These are phyloP conservation scores for Pleodorina starrii DNA, from an alignment of 139 green algal species.

Conservation along the genomic window DNA sequence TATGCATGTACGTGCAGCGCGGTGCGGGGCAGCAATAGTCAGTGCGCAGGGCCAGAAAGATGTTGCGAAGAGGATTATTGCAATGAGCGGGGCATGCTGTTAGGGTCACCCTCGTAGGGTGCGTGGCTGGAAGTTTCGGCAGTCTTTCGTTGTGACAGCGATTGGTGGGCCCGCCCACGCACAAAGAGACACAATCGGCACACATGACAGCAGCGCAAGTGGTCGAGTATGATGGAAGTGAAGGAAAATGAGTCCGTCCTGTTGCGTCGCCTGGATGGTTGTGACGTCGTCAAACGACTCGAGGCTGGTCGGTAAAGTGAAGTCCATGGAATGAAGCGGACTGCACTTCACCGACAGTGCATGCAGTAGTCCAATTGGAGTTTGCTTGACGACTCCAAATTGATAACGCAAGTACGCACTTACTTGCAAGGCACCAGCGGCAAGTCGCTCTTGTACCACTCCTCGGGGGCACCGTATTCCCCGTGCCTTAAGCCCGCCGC, in stretches of 20 bases:
- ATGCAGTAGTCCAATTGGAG: no score
- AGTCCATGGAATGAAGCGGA: no score
- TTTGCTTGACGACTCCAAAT: no score
- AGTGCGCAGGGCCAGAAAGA: background rate
- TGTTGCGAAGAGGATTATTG: background rate
- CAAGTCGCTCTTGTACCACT: background rate
- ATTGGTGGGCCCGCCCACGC: no score
- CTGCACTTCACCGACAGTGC: no score
- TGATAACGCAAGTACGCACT: background rate
- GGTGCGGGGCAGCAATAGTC: no score
- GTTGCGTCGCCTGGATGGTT: no score
- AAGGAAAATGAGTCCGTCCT: background rate
- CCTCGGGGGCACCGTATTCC: background rate
- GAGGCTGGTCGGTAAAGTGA: no score
- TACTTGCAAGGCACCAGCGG: slow-evolving; percentile 8
- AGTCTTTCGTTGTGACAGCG: background rate
- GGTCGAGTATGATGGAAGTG: background rate
- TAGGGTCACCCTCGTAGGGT: background rate
- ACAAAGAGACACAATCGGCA: no score
- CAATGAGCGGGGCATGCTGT: no score
- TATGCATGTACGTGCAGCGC: background rate
- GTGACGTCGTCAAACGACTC: no score
- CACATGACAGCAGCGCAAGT: no score
- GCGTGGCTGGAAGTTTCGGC: background rate
- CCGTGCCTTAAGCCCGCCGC: background rate